Conservation (phyloP, 2,329 filamentous ascomycete genomes). For the Gyromitra esculenta region DNA sequence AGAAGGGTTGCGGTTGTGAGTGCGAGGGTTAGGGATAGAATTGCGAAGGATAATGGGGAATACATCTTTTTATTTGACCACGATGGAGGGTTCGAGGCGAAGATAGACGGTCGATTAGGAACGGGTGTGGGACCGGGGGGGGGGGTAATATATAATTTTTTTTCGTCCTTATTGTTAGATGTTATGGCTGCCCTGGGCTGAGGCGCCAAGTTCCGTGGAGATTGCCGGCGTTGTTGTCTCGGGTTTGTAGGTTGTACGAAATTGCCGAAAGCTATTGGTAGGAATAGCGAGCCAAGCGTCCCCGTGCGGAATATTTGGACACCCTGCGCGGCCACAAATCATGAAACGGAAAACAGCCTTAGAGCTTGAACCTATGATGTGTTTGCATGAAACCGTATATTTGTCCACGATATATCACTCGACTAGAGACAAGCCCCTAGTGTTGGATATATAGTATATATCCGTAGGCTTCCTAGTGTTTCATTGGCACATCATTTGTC, state of each 20-base stretch:
- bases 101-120: background rate
- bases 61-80: background rate
- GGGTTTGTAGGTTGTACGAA: background rate
- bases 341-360: background rate
- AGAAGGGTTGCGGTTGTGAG: background rate
- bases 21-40: background rate
- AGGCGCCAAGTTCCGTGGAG: background rate
- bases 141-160: background rate
- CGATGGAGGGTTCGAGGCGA: background rate
- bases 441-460: too few species aligned
- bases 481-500: too few species aligned
- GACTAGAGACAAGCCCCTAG: too few species aligned
- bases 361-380: too few species aligned
- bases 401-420: too few species aligned
- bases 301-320: too few species aligned
- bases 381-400: too few species aligned
- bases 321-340: too few species aligned
- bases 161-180: background rate
- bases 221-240: background rate
- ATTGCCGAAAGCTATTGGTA: background rate
- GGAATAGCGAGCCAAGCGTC: background rate
- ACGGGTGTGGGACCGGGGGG: background rate
- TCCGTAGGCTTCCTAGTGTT: too few species aligned
- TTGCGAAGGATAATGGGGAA: background rate
- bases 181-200: background rate